These are phyloP conservation scores for Aspergillus olivimuriae DNA, from an alignment of 495 filamentous ascomycete species.

Conservation along the genomic window DNA sequence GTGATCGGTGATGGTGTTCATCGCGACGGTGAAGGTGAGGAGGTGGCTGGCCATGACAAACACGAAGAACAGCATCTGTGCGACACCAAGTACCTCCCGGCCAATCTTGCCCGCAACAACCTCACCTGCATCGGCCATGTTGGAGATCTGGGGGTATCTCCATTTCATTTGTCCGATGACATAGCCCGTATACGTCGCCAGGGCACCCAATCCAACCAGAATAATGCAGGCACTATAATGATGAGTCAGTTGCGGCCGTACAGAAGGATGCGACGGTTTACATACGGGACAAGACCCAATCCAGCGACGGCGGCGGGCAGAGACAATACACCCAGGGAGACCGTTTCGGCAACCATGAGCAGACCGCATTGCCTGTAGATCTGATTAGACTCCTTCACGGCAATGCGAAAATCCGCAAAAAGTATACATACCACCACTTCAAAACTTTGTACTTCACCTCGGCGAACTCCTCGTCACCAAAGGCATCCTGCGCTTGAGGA, in stretches of 20 bases:
- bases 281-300: slow-evolving; percentile 54
- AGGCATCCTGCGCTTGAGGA: slow-evolving; percentile 25
- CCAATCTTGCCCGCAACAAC: slow-evolving; percentile 58
- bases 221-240: slow-evolving; percentile 52
- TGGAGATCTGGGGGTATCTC: slow-evolving; percentile 62
- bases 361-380: slow-evolving; percentile 36
- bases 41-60: slow-evolving; percentile 78
- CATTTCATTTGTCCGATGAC: slow-evolving; percentile 74
- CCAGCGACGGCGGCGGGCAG: slow-evolving; percentile 59
- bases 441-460: slow-evolving; percentile 38
- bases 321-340: slow-evolving; percentile 63
- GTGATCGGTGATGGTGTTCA: slow-evolving; percentile 61
- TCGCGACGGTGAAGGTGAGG: slow-evolving; percentile 68
- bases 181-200: slow-evolving; percentile 73
- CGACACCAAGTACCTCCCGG: slow-evolving; percentile 56
- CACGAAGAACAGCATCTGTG: slow-evolving; percentile 60
- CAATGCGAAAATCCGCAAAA: neutral
- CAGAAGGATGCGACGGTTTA: slow-evolving; percentile 1
- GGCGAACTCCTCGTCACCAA: slow-evolving; percentile 35
- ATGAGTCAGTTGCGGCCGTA: slow-evolving; percentile 6
- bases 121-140: slow-evolving; percentile 66
- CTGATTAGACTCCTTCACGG: neutral
- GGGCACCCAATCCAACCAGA: slow-evolving; percentile 56
- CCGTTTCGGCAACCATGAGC: slow-evolving; percentile 67
- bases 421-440: slow-evolving; percentile 34